phyloP scores from a whole-genome alignment of 257 asterid genomes.

The Solanum chaucha region DNA sequence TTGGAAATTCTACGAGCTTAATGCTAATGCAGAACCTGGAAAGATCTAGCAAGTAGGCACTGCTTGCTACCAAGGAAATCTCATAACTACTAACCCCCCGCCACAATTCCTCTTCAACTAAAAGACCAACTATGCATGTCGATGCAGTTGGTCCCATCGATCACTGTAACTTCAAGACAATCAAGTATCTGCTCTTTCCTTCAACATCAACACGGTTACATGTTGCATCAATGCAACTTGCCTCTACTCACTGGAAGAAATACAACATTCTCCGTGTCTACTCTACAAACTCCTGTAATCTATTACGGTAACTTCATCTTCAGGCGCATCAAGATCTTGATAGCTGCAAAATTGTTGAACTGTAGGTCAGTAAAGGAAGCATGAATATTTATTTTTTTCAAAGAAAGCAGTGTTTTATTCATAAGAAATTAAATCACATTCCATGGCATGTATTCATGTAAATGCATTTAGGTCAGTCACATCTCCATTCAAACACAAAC shows the following conservation, averaged over 20 bases:
- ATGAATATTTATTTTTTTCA: neutral
- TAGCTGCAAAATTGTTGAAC: conserved; percentile 49
- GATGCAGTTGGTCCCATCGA: neutral
- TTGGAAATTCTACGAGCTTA: neutral
- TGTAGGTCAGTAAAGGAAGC: neutral
- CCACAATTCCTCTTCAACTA: neutral
- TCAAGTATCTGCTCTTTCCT: neutral
- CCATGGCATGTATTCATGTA: neutral
- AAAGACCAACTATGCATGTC: neutral
- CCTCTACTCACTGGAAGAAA: neutral
- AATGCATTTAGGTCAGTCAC: neutral
- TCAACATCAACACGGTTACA: neutral
- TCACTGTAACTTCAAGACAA: neutral
- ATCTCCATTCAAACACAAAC: neutral
- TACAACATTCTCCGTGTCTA: neutral
- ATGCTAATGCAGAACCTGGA: neutral
- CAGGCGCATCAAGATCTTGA: conserved; percentile 98
- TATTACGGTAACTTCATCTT: conserved; percentile 93
- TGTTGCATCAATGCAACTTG: neutral
- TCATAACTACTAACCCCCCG: neutral
- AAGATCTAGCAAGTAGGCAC: neutral
- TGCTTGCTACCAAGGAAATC: neutral
- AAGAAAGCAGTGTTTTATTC: neutral
- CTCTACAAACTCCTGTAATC: conserved; percentile 91
- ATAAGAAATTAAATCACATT: neutral